A percentile compares a stretch with the other conserved stretches of the same genome.
phyloP scores from a whole-genome alignment of 2,329 filamentous ascomycete genomes.

The Clonostachys solani region DNA sequence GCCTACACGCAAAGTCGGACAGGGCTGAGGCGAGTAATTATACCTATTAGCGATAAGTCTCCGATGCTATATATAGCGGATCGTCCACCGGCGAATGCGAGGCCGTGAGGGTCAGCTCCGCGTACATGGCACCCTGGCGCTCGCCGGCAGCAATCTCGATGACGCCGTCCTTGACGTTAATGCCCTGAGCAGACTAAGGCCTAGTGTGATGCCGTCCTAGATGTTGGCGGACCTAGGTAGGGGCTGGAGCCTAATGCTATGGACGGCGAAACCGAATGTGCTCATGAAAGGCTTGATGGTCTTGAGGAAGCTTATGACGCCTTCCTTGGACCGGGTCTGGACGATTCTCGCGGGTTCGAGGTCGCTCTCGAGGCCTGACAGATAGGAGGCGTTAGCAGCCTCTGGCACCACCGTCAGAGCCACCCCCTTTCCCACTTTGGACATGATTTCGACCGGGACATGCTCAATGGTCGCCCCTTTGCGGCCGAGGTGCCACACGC shows the following conservation, averaged over 20 bases:
- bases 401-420: too few relatives aligned
- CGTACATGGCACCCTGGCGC: slow-evolving; percentile 38
- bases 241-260: slow-evolving; percentile 44
- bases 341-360: too few relatives aligned
- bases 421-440: too few relatives aligned
- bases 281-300: too few relatives aligned
- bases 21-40: slow-evolving; percentile 41
- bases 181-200: slow-evolving; percentile 26
- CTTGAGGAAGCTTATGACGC: too few relatives aligned
- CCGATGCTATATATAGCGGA: slow-evolving; percentile 33
- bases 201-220: slow-evolving; percentile 31
- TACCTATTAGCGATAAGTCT: slow-evolving; percentile 39
- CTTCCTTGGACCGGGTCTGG: too few relatives aligned
- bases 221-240: slow-evolving; percentile 38
- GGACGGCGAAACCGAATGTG: slow-evolving; percentile 35
- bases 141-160: slow-evolving; percentile 36
- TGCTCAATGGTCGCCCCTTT: too few relatives aligned
- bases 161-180: slow-evolving; percentile 23
- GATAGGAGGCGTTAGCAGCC: too few relatives aligned
- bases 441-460: too few relatives aligned
- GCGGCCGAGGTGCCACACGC: too few relatives aligned
- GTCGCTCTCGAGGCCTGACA: too few relatives aligned
- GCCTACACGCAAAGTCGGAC: too few relatives aligned
- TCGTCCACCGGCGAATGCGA: slow-evolving; percentile 34
- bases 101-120: slow-evolving; percentile 24